These are phyloP conservation scores for Lentinula sp. DNA, from an alignment of 768 basidiomycete species.

Conservation along the genomic window DNA sequence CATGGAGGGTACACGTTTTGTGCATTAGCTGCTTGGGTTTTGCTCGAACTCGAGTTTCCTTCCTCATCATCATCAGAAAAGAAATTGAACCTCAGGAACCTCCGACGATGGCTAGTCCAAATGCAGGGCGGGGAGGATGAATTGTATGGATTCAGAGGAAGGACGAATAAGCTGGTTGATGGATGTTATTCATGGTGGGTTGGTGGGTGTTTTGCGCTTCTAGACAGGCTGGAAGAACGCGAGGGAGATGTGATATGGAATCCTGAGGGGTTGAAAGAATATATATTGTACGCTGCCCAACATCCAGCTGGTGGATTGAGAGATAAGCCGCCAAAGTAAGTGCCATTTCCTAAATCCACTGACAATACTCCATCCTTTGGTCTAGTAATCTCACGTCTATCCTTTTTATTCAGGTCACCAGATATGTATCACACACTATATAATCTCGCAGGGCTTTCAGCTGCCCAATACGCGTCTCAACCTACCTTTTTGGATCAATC, in stretches of 20 bases:
- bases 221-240: conserved; percentile 52
- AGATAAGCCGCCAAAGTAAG: conserved; percentile 94
- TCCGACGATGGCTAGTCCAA: conserved; percentile 76
- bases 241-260: conserved; percentile 34
- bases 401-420: conserved; percentile 47
- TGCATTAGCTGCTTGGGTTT: conserved; percentile 76
- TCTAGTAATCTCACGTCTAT: background rate
- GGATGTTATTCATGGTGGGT: conserved; percentile 99
- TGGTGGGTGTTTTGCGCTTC: conserved; percentile 76
- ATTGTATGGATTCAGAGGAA: conserved; percentile 86
- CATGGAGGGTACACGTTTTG: conserved; percentile 99
- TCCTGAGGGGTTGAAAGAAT: conserved; percentile 76
- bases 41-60: conserved; percentile 56
- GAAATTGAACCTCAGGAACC: conserved; percentile 47
- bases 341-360: background rate
- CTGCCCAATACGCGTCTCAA: conserved; percentile 61
- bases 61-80: conserved; percentile 19
- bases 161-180: conserved; percentile 98
- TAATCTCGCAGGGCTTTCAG: conserved; percentile 84
- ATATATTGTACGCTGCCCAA: conserved; percentile 82
- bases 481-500: background rate
- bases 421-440: conserved; percentile 96
- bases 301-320: conserved; percentile 80
- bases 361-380: background rate
- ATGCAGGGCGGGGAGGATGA: conserved; percentile 85